A percentile compares a stretch with the other conserved stretches of the same genome.
These are phyloP conservation scores for Colletotrichum plurivorum DNA, from an alignment of 2,329 filamentous ascomycete genomes.

Conservation along the genomic window DNA sequence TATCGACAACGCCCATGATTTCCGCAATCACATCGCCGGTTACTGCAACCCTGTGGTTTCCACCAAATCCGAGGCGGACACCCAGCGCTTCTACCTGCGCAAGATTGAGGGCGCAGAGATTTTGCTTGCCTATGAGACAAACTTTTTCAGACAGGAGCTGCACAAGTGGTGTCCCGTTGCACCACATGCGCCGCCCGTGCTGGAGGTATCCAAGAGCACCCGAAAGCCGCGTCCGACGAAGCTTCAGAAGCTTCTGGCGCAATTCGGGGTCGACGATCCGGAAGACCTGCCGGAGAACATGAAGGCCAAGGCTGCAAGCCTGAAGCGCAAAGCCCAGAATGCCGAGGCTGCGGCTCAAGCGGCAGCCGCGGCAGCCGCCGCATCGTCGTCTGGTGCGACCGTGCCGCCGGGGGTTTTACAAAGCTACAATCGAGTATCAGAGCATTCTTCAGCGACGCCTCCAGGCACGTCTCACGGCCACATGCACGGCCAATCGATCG, in stretches of 20 bases:
- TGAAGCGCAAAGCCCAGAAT: conserved; percentile 79
- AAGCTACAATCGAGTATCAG: conserved; percentile 32
- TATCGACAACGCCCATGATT: conserved; percentile 85
- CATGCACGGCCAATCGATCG: conserved; percentile 27
- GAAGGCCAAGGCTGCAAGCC: conserved; percentile 81
- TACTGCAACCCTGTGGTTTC: conserved; percentile 87
- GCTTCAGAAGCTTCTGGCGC: conserved; percentile 92
- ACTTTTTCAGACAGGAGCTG: conserved; percentile 95
- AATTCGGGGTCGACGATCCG: conserved; percentile 89
- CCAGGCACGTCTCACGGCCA: conserved; percentile 46
- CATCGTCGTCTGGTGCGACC: conserved; percentile 31
- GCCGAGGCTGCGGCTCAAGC: conserved; percentile 65
- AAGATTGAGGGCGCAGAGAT: conserved; percentile 99
- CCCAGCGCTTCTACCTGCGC: conserved; percentile 93
- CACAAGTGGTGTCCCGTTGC: conserved; percentile 96
- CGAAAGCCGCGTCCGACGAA: conserved; percentile 97
- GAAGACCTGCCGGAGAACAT: conserved; percentile 90
- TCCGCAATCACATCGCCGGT: conserved; percentile 84
- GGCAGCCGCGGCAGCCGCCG: conserved; percentile 42
- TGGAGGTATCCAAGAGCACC: conserved; percentile 91
- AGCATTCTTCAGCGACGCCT: conserved; percentile 41
- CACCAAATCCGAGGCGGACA: conserved; percentile 88
- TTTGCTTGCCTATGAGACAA: conserved; percentile 92
- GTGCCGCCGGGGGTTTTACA: conserved; percentile 26
- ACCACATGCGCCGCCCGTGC: conserved; percentile 84